Conservation (phyloP, 371 early-diverging fungal species). For the Coemansia sp. region DNA sequence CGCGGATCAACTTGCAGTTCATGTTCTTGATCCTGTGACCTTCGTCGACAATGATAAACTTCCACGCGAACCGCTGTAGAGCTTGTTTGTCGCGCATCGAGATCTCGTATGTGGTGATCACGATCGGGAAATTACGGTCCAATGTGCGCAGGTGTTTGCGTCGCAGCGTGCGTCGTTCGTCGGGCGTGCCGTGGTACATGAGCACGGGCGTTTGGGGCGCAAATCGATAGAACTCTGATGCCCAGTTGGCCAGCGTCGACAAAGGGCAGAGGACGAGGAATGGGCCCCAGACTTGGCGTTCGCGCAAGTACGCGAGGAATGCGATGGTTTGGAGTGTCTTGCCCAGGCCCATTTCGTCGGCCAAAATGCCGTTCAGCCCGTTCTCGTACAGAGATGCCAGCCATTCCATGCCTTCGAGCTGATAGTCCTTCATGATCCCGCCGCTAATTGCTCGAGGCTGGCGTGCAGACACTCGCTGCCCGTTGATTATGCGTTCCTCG, state of each 20-base stretch:
- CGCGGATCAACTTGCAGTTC: conserved; percentile 83
- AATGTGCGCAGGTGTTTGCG: conserved; percentile 65
- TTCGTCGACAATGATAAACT: conserved; percentile 92
- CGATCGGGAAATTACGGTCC: conserved; percentile 68
- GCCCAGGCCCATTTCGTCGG: conserved; percentile 98
- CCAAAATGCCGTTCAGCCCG: conserved; percentile 96
- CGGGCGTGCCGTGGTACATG: conserved; percentile 85
- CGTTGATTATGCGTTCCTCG: conserved; percentile 22
- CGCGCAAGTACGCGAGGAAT: conserved; percentile 81
- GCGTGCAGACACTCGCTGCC: conserved; percentile 48
- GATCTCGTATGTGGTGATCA: conserved; percentile 93
- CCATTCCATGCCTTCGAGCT: conserved; percentile 98
- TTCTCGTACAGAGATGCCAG: conserved; percentile 95
- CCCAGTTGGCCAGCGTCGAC: conserved; percentile 97
- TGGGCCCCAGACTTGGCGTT: conserved; percentile 86
- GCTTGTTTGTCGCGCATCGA: conserved; percentile 78
- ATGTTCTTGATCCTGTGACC: conserved; percentile 95
- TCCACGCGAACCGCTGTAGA: conserved; percentile 68
- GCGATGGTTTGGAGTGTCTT: conserved; percentile 97
- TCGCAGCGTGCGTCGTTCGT: conserved; percentile 74
- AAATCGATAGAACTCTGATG: conserved; percentile 89
- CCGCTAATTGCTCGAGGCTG: conserved; percentile 82
- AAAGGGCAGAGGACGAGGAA: conserved; percentile 96
- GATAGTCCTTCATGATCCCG: conserved; percentile 88
- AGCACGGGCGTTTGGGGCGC: conserved; percentile 85